Conservation (phyloP, 2,329 filamentous ascomycete species). For the Pseudophaeomoniella oleicola region DNA sequence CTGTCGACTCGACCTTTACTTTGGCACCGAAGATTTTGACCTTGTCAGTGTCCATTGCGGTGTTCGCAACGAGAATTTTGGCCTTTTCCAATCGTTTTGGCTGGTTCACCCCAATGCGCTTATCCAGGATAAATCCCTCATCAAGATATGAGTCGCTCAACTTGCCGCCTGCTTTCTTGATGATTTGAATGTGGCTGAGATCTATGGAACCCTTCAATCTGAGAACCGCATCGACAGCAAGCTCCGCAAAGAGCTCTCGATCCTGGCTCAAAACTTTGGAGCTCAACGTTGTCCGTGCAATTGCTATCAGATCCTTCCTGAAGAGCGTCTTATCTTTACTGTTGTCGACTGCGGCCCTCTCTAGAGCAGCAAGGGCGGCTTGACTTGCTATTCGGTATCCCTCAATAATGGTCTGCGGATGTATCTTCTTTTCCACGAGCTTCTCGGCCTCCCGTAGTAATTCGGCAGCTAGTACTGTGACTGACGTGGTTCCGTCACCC, state of each 20-base stretch:
- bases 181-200: constrained; percentile 95
- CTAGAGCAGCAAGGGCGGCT: constrained; percentile 72
- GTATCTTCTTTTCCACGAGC: constrained; percentile 94
- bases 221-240: constrained; percentile 83
- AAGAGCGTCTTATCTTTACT: constrained; percentile 73
- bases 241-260: constrained; percentile 73
- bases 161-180: constrained; percentile 98
- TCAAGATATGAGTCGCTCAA: constrained; percentile 95
- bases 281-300: constrained; percentile 88
- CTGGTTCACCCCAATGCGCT: constrained; percentile 98
- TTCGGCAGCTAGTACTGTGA: constrained; percentile 88
- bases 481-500: constrained; percentile 95
- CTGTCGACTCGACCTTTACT: constrained; percentile 90
- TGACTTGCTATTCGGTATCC: constrained; percentile 94
- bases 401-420: constrained; percentile 98
- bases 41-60: constrained; percentile 98
- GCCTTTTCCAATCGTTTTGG: constrained; percentile 95
- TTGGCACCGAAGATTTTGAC: constrained; percentile 98
- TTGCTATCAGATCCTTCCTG: constrained; percentile 75
- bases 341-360: constrained; percentile 76
- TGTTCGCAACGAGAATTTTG: constrained; percentile 96
- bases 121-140: constrained; percentile 96
- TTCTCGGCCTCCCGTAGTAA: constrained; percentile 92
- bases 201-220: constrained; percentile 82
- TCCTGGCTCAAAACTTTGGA: constrained; percentile 95